Base-by-base conservation (phyloP, 768 basidiomycete genomes). In the Serendipita sp. region DNA sequence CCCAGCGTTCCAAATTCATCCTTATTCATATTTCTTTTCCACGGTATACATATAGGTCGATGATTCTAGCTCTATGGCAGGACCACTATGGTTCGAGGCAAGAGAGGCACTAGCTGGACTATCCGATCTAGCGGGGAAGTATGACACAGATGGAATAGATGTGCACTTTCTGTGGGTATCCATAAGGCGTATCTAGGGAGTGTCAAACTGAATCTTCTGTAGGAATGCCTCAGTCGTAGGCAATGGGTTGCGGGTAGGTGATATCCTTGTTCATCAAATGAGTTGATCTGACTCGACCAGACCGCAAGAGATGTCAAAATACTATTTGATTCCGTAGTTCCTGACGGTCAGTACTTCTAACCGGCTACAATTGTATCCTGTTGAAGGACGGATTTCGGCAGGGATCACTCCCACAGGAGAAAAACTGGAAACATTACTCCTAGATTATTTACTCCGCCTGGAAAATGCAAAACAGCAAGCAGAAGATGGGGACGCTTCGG, bases 81-180 rank as follows among this genome's bases (percentile, higher is more conserved):
- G 75, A 2, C 50, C 58, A 1, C 71, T 73, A 11, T 85, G 84
- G 84, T 56, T 65, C 13, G 80, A 82, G 74, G 77, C 81, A 1
- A 67, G 71, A 44, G 67, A 74, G 20, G 80, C 81, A 1, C 72
- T 84, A 31, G 75, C 75, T 43, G 69, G 72, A 2, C 73, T 86
- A 9, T 82, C 81, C 13, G 72, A 75, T 4, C 71, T 72, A 3
- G 82, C 82, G 0, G 70, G 75, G 1, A 64, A 69, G 42, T 83
- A 84, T 61, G 83, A 83, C 64, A 68, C 65, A 3, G 78, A 83
- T 63, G 84, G 84, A 2, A 78, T 86, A 42, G 84, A 85, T 63
- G 74, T 85, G 3, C 71, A 80, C 66, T 86, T 86, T 71, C 67
- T 86, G 61, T 58, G 53, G n/a, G 53, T 58, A 58, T 9, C 11